Evolutionary conservation across 2,329 filamentous ascomycete genomes (phyloP).

Genomic region (Triangularia verruculosa): DNA sequence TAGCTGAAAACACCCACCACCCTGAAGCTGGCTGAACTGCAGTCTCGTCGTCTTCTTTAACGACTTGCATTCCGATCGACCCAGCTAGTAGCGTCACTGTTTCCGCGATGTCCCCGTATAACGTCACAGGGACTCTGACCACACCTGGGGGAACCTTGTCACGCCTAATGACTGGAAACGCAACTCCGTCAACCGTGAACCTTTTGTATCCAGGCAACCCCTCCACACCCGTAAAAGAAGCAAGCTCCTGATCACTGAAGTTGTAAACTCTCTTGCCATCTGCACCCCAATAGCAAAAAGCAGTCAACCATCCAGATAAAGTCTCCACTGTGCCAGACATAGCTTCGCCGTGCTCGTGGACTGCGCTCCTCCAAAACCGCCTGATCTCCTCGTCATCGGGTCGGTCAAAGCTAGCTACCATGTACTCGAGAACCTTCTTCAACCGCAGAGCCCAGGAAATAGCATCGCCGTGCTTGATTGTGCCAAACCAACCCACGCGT

Average conservation of each 20-base stretch:
- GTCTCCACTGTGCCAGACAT: not conserved
- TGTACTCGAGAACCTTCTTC: slow-evolving; percentile 36
- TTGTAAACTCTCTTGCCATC: slow-evolving; percentile 3
- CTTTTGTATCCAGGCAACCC: not conserved
- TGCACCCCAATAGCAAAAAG: slow-evolving; percentile 20
- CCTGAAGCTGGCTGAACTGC: no score
- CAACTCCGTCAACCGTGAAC: slow-evolving; percentile 12
- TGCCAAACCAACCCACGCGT: slow-evolving; percentile 37
- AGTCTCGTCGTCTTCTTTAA: no score
- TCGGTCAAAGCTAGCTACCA: slow-evolving; percentile 38
- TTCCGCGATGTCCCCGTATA: not conserved
- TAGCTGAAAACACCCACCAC: no score
- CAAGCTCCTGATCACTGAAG: slow-evolving; percentile 10
- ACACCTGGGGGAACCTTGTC: slow-evolving; percentile 5
- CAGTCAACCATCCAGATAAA: slow-evolving; percentile 21
- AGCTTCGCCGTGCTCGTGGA: not conserved
- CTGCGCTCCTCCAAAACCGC: slow-evolving; percentile 36
- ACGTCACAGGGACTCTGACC: slow-evolving; percentile 3
- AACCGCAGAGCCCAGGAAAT: slow-evolving; percentile 35
- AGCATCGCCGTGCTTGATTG: slow-evolving; percentile 36
- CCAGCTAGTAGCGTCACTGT: not conserved
- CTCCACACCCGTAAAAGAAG: not conserved
- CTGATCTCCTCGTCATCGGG: slow-evolving; percentile 28
- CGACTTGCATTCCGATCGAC: not conserved
- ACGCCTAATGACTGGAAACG: slow-evolving; percentile 13